Percentiles rank a stretch among this genome's conserved stretches.
Evolutionary conservation across 1,284 basidiomycete species (phyloP).

Genomic region (Ceratobasidium theobromae): DNA sequence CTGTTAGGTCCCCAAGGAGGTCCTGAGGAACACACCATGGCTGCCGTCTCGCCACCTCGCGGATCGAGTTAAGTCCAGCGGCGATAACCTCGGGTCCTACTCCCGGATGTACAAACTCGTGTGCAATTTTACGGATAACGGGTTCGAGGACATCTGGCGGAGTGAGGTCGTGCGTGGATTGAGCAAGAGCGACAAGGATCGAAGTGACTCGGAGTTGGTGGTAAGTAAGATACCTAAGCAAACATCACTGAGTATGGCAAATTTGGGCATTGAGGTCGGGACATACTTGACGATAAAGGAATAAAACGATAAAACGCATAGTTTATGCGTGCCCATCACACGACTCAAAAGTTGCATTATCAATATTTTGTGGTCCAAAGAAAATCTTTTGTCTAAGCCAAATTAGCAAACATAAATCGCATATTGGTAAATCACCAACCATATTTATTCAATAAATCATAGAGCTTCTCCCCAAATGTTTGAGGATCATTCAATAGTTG

Average conservation of each 20-base stretch:
- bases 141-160: constrained; percentile 92
- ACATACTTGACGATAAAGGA: constrained; percentile 79
- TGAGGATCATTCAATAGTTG: constrained; percentile 96
- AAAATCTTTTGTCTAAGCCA: constrained; percentile 67
- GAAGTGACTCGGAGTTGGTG: constrained; percentile 93
- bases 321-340: constrained; percentile 91
- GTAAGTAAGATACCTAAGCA: constrained; percentile 79
- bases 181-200: constrained; percentile 93
- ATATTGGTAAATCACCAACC: constrained; percentile 39
- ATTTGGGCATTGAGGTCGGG: background rate
- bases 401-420: background rate
- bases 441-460: constrained; percentile 80
- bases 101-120: constrained; percentile 97
- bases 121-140: constrained; percentile 87
- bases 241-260: background rate
- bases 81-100: constrained; percentile 95
- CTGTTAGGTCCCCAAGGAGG: constrained; percentile 86
- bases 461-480: constrained; percentile 93
- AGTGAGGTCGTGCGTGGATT: constrained; percentile 94
- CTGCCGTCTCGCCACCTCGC: constrained; percentile 90
- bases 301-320: constrained; percentile 95
- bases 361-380: constrained; percentile 95
- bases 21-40: constrained; percentile 98
- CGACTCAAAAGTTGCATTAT: constrained; percentile 98
- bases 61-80: constrained; percentile 92